Evolutionary conservation across 345 rosid species (phyloP).

Genomic region (Salix brachista): DNA sequence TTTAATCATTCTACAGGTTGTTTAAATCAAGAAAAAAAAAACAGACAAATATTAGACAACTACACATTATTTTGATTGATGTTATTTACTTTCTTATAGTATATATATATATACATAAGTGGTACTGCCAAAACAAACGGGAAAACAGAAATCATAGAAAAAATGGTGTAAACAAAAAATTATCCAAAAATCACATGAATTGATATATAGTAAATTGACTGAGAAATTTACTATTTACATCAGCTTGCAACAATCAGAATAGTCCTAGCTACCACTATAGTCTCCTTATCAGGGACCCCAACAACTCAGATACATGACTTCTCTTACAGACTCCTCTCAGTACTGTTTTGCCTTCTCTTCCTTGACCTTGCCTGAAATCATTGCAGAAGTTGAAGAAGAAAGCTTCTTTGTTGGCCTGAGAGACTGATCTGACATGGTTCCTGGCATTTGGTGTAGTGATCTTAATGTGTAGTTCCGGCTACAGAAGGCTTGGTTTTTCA

Average conservation of each 20-base stretch:
- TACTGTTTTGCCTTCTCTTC: slow-evolving; percentile 10
- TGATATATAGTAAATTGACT: neutral
- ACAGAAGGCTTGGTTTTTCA: slow-evolving; percentile 40
- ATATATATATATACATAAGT: too few relatives aligned
- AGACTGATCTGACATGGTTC: slow-evolving; percentile 14
- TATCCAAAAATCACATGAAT: neutral
- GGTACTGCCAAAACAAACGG: neutral
- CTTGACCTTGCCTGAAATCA: slow-evolving; percentile 1
- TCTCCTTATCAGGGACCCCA: slow-evolving; percentile 14
- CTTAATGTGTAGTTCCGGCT: slow-evolving; percentile 33
- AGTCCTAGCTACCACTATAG: neutral
- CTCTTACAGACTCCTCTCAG: slow-evolving; percentile 15
- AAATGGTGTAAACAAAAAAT: neutral
- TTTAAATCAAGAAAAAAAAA: too few relatives aligned
- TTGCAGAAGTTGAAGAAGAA: slow-evolving; percentile 7
- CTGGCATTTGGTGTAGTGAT: slow-evolving; percentile 17
- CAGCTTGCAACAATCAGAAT: neutral
- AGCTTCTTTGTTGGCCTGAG: slow-evolving; percentile 13
- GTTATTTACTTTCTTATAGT: too few relatives aligned
- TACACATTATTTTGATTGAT: too few relatives aligned
- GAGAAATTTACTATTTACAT: neutral
- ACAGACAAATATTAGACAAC: too few relatives aligned
- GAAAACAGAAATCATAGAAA: neutral
- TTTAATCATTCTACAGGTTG: too few relatives aligned
- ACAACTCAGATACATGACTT: slow-evolving; percentile 19